Evolutionary conservation across 2,329 filamentous ascomycete species (phyloP).

Genomic region (Sporothrix mexicana): DNA sequence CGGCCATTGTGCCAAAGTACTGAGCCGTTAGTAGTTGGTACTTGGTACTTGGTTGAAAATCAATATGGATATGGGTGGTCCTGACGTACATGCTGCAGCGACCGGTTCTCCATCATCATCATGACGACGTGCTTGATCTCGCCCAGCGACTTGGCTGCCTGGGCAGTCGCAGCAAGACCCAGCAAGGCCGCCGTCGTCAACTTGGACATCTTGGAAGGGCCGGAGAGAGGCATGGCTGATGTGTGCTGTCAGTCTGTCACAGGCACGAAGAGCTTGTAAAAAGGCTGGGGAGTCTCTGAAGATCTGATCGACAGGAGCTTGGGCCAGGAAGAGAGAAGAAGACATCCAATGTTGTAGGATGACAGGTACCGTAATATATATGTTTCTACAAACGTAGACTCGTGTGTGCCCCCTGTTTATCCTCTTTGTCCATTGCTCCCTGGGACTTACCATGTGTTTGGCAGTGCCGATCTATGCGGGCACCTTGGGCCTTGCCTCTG

Average conservation of each 20-base stretch:
- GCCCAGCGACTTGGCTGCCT: slow-evolving; percentile 49
- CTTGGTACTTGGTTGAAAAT: too few species aligned
- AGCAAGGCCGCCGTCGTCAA: slow-evolving; percentile 34
- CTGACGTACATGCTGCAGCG: slow-evolving; percentile 44
- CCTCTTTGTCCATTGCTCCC: background rate
- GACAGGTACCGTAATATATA: slow-evolving; percentile 21
- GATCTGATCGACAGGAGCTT: slow-evolving; percentile 27
- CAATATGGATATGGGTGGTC: too few species aligned
- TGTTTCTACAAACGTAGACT: background rate
- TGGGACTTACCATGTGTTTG: background rate
- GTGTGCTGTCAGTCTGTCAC: too few species aligned
- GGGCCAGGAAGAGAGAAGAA: slow-evolving; percentile 3
- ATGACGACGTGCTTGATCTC: slow-evolving; percentile 64
- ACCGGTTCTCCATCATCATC: slow-evolving; percentile 58
- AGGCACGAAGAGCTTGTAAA: too few species aligned
- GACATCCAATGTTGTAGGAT: background rate
- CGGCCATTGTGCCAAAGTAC: slow-evolving; percentile 62
- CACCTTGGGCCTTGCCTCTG: background rate
- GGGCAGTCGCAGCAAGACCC: slow-evolving; percentile 37
- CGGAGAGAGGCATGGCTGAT: background rate
- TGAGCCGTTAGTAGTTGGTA: slow-evolving; percentile 41
- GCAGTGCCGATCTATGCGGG: slow-evolving; percentile 19
- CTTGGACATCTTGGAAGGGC: slow-evolving; percentile 35
- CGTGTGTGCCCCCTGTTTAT: background rate
- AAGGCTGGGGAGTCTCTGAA: too few species aligned